Evolutionary conservation across 176 grass and related monocot species (phyloP), one percentile per base, ranked within the genome.

Genomic region (Zea luxurians): DNA sequence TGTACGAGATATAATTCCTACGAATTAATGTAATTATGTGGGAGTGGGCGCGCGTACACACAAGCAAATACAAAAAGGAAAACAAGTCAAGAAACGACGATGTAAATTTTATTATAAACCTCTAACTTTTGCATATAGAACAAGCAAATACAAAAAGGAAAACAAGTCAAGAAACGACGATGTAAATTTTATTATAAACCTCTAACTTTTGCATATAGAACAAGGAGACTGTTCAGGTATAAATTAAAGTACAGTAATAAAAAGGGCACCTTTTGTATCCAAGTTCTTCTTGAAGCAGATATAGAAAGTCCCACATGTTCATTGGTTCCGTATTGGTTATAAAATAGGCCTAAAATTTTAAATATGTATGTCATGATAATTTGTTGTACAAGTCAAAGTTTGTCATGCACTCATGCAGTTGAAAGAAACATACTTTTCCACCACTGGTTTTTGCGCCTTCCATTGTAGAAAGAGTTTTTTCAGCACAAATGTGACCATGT

Each of bases 261-360:
- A 36, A 59, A 20, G 7, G 0, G 0, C 1, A 92, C 93, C 93
- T 96, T 71, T 90, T 83, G 52, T 90, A 76, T 88, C 93, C 93
- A 62, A 88, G 82, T 70, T 86, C 87, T 86, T 90, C 84, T 5
- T 65, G 70, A 74, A 90, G 42, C 45, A 84, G 49, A 54, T 80
- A 86, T 7, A 86, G 0, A 20, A 92, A 92, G 71, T 87, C 93
- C 89, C 89, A 96, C 18, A 92, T 63, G 53, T 96, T 88, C 7
- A 88, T 82, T 35, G 87, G 85, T 16, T 96, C 89, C 87, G 83
- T 87, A 76, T 96, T 96, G 62, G 93, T 96, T 66, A 96, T 92
- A 73, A 92, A 90, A 58, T 92, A 92, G 27, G 87, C 76, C 93
- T 97, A 83, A 48, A 48, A 76, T 46, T 37, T 17, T 44, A 37